Evolutionary conservation across 176 grass and related monocot genomes (phyloP), one percentile per base, ranked within the genome.

Genomic region (Eleusine indica): DNA sequence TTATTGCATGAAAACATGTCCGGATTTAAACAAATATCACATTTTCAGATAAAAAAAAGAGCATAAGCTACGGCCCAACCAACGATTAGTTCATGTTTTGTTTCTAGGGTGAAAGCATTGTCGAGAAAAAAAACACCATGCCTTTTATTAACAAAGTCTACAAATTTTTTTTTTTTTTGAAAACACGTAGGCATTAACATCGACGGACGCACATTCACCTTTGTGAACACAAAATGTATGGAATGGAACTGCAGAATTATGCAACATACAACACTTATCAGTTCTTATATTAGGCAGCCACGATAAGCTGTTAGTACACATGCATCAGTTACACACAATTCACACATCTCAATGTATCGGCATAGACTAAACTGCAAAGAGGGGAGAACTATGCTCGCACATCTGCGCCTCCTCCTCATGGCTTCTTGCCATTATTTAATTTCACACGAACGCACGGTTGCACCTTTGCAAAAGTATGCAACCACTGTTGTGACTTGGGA

Each of bases 371-470:
- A 15, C 11, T 14, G 28, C 25, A 13, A 66, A 32, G 64, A 66
- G 64, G 64, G 64, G 30, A 37, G 30, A 66, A 66, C 64, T 66
- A 66, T 66, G 13, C 64, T 66, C 12, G 28, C 11, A 66, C 13
- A 66, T 37, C 64, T 66, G 64, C 30, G 64, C 64, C 25, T 66
- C 64, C 64, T 66, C 64, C 64, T 66, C 61, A 28, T 64, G 29
- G 64, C 13, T 29, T 16, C 64, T 66, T 35, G 40, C 74, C 37
- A 5, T 79, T 79, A 85, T 85, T 35, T 35, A 35, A 35, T 35
- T 85, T 85, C 74, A 65, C 61, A 65, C 61, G 25, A 4, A 65
- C 58, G 10, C 11, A 32, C 25, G 28, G 61, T 15, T 65, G 61
- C 61, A 65, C 61, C 9, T 30, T 30, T 30, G 22, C 28, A 7